Base-by-base conservation (phyloP, 768 basidiomycete genomes). In the Gloeophyllum trabeum region DNA sequence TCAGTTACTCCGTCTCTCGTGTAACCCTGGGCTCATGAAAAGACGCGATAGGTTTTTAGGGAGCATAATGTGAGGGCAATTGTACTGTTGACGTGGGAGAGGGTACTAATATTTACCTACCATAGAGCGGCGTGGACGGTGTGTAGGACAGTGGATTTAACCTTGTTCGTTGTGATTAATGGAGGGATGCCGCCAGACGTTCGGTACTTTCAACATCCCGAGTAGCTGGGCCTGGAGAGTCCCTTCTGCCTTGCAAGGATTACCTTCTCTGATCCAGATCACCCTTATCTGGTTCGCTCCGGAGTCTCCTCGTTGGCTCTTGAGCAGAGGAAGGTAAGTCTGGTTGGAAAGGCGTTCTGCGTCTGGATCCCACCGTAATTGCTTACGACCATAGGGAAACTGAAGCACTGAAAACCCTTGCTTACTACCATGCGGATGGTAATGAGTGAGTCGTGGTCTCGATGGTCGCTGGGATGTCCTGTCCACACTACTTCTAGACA, bases 361-460 rank as follows among this genome's bases (percentile, higher is more conserved):
- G 7, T 23, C 28, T 18, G n/a, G 22, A 3, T 26, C 21, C 35
- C 34, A 13, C 22, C 16, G 22, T 18, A 7, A n/a, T 22, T 24
- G 4, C 21, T 41, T 25, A 32, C 16, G 16, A 7, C 7, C 41
- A 14, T 22, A 20, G 60, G 10, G 62, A 63, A 24, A 56, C 42
- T 5, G 51, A 60, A 39, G 66, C 65, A 2, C 48, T 61, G 13
- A 47, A 46, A n/a, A 61, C 54, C 23, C 44, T 67, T 10, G 64
- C 61, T 3, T 65, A 66, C 53, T 66, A 66, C 45, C 65, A 67
- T 37, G 64, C 60, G 10, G 54, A 62, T 18, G 65, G 64, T 1
- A 58, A 66, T 40, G 51, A 50, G 52, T 52, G 30, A 10, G 28
- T 32, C 21, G 48, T 41, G 14, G 1, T 2, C 24, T 40, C 24